These are phyloP conservation scores for Flaveria brownii DNA, from an alignment of 129 eudicot genomes.

Conservation along the genomic window DNA sequence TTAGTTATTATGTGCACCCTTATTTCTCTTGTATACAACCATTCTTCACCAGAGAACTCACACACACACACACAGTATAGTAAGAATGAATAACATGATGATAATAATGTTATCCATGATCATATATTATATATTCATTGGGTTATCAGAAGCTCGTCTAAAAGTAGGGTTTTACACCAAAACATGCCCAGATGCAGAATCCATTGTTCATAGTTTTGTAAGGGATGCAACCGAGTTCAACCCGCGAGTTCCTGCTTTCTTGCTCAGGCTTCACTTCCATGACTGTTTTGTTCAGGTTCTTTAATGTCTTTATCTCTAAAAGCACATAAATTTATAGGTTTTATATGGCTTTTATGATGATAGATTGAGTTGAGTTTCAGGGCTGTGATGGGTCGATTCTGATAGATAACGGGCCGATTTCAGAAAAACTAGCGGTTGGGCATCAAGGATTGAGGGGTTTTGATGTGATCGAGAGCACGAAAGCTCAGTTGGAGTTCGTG, in stretches of 20 bases:
- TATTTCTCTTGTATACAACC: constrained; percentile 5
- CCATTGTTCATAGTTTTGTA: constrained; percentile 51
- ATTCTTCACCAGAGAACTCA: constrained; percentile 11
- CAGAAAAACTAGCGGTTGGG: constrained; percentile 58
- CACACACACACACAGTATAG: constrained; percentile 21
- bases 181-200: constrained; percentile 69
- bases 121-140: constrained; percentile 23
- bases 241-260: constrained; percentile 41
- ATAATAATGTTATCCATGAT: constrained; percentile 19
- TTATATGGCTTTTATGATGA: background rate
- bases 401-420: constrained; percentile 49
- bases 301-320: background rate
- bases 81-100: constrained; percentile 26
- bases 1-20: background rate
- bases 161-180: constrained; percentile 59
- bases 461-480: constrained; percentile 61
- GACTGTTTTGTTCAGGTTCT: constrained; percentile 79
- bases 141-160: constrained; percentile 46
- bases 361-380: constrained; percentile 31
- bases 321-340: background rate
- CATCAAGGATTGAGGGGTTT: constrained; percentile 76
- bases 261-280: constrained; percentile 80
- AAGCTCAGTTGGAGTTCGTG: constrained; percentile 46
- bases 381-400: constrained; percentile 93
- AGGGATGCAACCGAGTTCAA: constrained; percentile 40